These are phyloP conservation scores for Fistulifera solaris DNA, from an alignment of 108 stramenopile species.

Conservation along the genomic window DNA sequence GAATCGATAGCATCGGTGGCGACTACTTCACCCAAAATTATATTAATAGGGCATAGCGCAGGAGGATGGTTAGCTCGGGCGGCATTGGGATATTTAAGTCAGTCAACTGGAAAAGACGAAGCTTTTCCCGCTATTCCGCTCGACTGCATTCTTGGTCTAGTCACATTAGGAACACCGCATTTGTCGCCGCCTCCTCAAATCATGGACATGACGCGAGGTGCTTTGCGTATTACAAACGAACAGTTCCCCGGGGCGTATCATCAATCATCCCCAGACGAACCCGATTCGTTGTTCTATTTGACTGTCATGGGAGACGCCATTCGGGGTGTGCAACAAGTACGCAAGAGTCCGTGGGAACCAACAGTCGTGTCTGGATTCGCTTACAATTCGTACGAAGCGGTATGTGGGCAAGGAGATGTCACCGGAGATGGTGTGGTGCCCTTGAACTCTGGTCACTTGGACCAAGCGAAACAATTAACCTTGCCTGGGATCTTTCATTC, in stretches of 20 bases:
- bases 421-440: slow-evolving; percentile 87
- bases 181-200: slow-evolving; percentile 39
- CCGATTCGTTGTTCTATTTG: slow-evolving; percentile 37
- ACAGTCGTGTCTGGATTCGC: slow-evolving; percentile 44
- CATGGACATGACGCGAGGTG: slow-evolving; percentile 68
- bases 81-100: slow-evolving; percentile 51
- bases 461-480: slow-evolving; percentile 55
- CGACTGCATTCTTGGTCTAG: slow-evolving; percentile 25
- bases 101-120: neutral
- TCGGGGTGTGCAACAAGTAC: slow-evolving; percentile 28
- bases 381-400: slow-evolving; percentile 66
- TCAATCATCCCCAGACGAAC: neutral
- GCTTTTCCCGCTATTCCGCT: neutral
- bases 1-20: neutral
- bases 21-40: slow-evolving; percentile 22
- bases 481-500: slow-evolving; percentile 78
- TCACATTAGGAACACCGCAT: slow-evolving; percentile 78
- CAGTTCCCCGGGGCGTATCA: slow-evolving; percentile 77
- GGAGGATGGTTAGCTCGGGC: slow-evolving; percentile 91
- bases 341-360: slow-evolving; percentile 15
- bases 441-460: slow-evolving; percentile 55
- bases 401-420: slow-evolving; percentile 62
- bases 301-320: slow-evolving; percentile 72
- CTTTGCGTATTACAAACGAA: slow-evolving; percentile 47
- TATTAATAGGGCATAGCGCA: slow-evolving; percentile 75